Evolutionary conservation across 2,329 filamentous ascomycete genomes (phyloP), one percentile per base, ranked within the genome.

Genomic region (Colletotrichum acutatum): DNA sequence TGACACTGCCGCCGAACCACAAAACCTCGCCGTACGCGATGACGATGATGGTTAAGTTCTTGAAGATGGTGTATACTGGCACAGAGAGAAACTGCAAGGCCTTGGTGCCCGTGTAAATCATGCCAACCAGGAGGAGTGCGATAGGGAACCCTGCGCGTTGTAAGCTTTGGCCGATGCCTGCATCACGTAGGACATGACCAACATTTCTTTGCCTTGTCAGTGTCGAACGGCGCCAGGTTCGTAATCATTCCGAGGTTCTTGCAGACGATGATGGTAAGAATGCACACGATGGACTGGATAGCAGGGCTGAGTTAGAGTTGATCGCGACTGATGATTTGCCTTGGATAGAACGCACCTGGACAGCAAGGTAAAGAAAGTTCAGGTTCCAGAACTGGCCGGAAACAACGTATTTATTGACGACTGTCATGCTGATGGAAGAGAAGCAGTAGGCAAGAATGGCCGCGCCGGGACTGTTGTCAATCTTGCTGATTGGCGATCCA

Each of bases 21-120:
- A 99, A 89, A 34, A 99, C 96, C 85, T 99, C 97, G 77, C 97
- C 97, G 78, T 99, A 99, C 68, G 97, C 97, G 80, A 98, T 99
- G 76, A 98, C 91, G 79, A 99, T 98, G 83, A 97, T 99, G 74
- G 97, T 98, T 87, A 99, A 85, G 86, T 99, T 99, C 90, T 99
- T 99, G 90, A 99, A 99, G 82, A 99, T 99, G 68, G 97, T 99
- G 86, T 99, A 99, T 30, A 99, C 97, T 28, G 97, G 97, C 68
- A 99, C 97, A 37, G 95, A 98, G 74, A 99, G 93, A 84, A 92
- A 98, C 84, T 98, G 95, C 58, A 99, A 91, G 24, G 97, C 95
- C 87, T 98, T 98, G 79, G 94, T 97, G 79, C 95, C 92, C 68
- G 97, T 98, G 86, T 98, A 99, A 84, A 99, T 98, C 97, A 98